These are phyloP conservation scores for Agaricus subrufescens DNA, from an alignment of 768 basidiomycete species.

Conservation along the genomic window DNA sequence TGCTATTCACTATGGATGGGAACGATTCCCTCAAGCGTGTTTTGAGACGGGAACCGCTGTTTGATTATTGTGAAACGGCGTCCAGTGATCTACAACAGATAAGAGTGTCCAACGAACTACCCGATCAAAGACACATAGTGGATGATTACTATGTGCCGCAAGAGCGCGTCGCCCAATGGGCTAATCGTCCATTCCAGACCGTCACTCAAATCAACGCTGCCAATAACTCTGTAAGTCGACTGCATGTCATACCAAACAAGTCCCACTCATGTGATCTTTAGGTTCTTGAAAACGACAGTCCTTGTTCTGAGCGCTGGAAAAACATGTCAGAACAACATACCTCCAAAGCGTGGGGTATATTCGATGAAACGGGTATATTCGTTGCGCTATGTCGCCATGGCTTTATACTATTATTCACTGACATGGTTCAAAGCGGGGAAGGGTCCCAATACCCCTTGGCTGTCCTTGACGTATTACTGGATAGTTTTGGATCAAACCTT, in stretches of 20 bases:
- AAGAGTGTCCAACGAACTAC: background rate
- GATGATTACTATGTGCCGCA: no score
- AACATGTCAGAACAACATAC: slow-evolving; percentile 18
- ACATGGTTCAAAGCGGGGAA: slow-evolving; percentile 16
- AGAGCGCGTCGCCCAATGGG: no score
- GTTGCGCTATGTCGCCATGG: slow-evolving; percentile 24
- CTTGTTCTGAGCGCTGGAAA: slow-evolving; percentile 18
- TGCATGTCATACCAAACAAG: background rate
- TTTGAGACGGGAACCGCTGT: background rate
- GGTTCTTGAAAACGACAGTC: slow-evolving; percentile 2
- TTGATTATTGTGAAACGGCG: background rate
- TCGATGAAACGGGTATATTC: slow-evolving; percentile 27
- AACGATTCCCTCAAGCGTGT: slow-evolving; percentile 22
- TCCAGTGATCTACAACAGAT: background rate
- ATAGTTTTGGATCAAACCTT: slow-evolving; percentile 15
- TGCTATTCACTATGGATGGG: slow-evolving; percentile 23
- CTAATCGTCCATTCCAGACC: no score
- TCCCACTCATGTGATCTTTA: no score
- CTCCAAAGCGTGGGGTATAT: slow-evolving; percentile 22
- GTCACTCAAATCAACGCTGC: no score
- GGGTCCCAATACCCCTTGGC: slow-evolving; percentile 23
- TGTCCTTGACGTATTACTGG: slow-evolving; percentile 15
- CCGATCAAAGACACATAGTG: no score
- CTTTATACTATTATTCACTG: slow-evolving; percentile 16
- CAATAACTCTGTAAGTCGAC: background rate